Evolutionary conservation across 169 alveolate species (phyloP).

Genomic region (Ichthyophthirius multifiliis): DNA sequence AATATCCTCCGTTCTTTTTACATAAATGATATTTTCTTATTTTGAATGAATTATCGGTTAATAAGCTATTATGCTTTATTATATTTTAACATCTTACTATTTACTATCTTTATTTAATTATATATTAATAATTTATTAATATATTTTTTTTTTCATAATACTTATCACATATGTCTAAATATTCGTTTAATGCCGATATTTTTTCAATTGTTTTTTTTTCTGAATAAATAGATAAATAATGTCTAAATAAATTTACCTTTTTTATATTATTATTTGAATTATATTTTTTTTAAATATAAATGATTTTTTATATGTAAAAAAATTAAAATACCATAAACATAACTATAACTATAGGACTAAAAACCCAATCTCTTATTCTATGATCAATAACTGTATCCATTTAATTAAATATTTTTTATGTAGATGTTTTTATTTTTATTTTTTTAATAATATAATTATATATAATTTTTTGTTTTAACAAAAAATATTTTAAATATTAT

Average conservation of each 20-base stretch:
- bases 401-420: no score
- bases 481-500: no score
- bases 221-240: not conserved
- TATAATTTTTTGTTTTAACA: no score
- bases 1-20: conserved; percentile 45
- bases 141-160: no score
- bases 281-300: not conserved
- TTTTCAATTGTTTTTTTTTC: not conserved
- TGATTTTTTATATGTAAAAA: not conserved
- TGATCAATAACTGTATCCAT: conserved; percentile 49
- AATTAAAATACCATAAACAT: conserved; percentile 32
- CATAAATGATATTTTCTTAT: conserved; percentile 57
- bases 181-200: not conserved
- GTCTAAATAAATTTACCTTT: not conserved
- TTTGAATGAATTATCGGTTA: conserved; percentile 60
- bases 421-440: no score
- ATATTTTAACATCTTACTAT: conserved; percentile 4
- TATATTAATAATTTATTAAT: no score
- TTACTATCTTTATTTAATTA: not conserved
- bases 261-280: not conserved
- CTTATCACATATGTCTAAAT: no score
- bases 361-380: conserved; percentile 62
- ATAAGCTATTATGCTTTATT: conserved; percentile 40
- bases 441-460: no score
- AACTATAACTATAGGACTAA: conserved; percentile 52